These are phyloP conservation scores for Claviceps maximensis DNA, from an alignment of 2,329 filamentous ascomycete genomes.

Conservation along the genomic window DNA sequence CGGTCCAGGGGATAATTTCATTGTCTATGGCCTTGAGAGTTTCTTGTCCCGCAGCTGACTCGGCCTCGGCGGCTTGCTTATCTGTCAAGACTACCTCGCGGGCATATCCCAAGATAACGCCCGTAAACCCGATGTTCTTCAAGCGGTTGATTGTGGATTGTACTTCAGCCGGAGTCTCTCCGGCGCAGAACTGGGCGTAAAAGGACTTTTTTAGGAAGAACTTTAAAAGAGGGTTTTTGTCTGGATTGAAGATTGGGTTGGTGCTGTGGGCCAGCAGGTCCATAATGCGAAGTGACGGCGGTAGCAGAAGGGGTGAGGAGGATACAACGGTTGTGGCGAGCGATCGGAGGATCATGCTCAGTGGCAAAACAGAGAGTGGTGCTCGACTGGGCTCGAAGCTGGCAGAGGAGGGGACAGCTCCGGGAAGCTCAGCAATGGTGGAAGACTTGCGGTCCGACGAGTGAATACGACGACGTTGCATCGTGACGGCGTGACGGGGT, in stretches of 20 bases:
- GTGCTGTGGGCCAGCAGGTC: constrained; percentile 55
- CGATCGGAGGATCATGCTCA: constrained; percentile 54
- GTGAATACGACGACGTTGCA: constrained; percentile 19
- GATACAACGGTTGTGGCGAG: constrained; percentile 57
- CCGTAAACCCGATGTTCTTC: constrained; percentile 64
- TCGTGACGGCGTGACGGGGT: not conserved
- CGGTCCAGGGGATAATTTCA: constrained; percentile 58
- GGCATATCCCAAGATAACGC: constrained; percentile 76
- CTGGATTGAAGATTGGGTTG: constrained; percentile 54
- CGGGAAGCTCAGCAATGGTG: constrained; percentile 20
- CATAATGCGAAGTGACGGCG: constrained; percentile 56
- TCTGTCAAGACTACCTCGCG: constrained; percentile 63
- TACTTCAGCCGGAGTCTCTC: constrained; percentile 59
- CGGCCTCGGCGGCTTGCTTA: constrained; percentile 32
- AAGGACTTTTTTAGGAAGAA: constrained; percentile 67
- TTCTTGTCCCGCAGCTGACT: constrained; percentile 30
- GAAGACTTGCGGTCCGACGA: constrained; percentile 24
- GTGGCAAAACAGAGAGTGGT: constrained; percentile 54
- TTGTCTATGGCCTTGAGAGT: constrained; percentile 35
- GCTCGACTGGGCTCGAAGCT: constrained; percentile 16
- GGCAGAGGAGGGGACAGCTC: constrained; percentile 17
- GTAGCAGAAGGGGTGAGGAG: constrained; percentile 54
- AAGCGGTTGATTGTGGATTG: constrained; percentile 48
- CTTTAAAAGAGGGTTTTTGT: constrained; percentile 59
- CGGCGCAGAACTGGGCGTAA: constrained; percentile 84